Base-by-base conservation (phyloP, 2,329 filamentous ascomycete species). In the Fusarium sp. region DNA sequence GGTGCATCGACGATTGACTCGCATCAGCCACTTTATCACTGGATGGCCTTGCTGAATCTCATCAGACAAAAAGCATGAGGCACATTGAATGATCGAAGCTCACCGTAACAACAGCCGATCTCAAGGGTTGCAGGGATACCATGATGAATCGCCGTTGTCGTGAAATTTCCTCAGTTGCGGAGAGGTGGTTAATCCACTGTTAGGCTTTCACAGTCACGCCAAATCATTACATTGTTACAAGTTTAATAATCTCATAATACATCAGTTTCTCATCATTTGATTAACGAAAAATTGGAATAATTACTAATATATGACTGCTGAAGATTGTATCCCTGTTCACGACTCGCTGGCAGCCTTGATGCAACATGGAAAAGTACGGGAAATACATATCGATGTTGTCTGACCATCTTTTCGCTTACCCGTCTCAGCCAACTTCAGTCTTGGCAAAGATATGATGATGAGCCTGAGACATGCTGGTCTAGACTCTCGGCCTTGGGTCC, bases 1-100 rank as follows among this genome's bases (percentile, higher is more conserved):
- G 48, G 18, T 59, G 44, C 40, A 52, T 59, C 45, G 50, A 18
- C 13, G 22, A 49, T 56, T 61, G 43, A 58, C 38, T 57, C 34
- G 49, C 52, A 55, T 66, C 46, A 69, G 66, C 66, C 61, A 55
- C 66, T 22, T 33, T 51, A 44, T 54, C 42, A 58, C 43, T 40
- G 36, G 26, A 63, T 40, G 39, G 45, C 22, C 42, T 38, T 43
- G 34, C 43, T 39, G 31, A 39, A 66, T 33, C 48, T 18, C 31
- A 44, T 40, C 42, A 49, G 20, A 42, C 33, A 51, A 50, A 46
- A 40, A 20, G 40, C 33, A 59, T 39, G 49, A 51, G 48, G 28
- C 36, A 38, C 46, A 65, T 55, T n/a, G 54, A 39, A 53, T 44
- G 39, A 55, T 57, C 54, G 46, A 66, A 39, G 31, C 33, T 61